Evolutionary conservation across 106 monocot genomes (phyloP).

Genomic region (Apostasia shenzhenica): DNA sequence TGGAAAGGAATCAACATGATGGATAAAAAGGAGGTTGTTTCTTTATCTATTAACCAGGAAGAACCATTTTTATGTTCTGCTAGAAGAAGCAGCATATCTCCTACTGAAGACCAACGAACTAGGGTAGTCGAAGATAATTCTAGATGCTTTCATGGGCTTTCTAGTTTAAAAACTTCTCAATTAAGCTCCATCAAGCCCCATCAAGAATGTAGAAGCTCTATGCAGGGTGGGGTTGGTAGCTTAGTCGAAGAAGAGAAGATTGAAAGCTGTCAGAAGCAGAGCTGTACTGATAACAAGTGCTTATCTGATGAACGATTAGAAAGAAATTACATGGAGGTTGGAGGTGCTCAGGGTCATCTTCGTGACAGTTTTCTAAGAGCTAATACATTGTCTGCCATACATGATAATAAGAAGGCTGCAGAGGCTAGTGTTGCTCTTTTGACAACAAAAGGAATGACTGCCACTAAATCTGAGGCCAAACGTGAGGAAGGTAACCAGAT

Average conservation of each 20-base stretch:
- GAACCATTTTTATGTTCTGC: conserved; percentile 12
- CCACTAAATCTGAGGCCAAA: not conserved
- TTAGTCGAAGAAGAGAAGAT: conserved; percentile 2
- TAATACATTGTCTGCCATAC: conserved; percentile 15
- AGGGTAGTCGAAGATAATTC: conserved; percentile 3
- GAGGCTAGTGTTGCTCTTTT: not conserved
- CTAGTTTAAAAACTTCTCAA: conserved; percentile 6
- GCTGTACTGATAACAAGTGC: not conserved
- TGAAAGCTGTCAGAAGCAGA: conserved; percentile 4
- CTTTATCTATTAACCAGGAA: conserved; percentile 14
- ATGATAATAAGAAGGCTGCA: not conserved
- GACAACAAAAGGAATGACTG: not conserved
- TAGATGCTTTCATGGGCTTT: not conserved
- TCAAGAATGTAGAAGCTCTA: conserved; percentile 1
- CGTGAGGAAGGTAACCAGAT: not conserved
- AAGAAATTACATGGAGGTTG: not conserved
- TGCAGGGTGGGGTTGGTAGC: not conserved
- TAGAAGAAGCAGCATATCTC: conserved; percentile 9
- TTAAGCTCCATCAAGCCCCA: not conserved
- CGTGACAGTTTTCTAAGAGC: not conserved
- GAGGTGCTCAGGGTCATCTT: not conserved
- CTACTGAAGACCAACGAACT: conserved; percentile 6
- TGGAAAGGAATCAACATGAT: conserved; percentile 26
- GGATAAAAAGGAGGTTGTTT: not conserved
- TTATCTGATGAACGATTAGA: not conserved